Evolutionary conservation across 164 flowering plant species (phyloP).

Genomic region (Macadamia integrifolia): DNA sequence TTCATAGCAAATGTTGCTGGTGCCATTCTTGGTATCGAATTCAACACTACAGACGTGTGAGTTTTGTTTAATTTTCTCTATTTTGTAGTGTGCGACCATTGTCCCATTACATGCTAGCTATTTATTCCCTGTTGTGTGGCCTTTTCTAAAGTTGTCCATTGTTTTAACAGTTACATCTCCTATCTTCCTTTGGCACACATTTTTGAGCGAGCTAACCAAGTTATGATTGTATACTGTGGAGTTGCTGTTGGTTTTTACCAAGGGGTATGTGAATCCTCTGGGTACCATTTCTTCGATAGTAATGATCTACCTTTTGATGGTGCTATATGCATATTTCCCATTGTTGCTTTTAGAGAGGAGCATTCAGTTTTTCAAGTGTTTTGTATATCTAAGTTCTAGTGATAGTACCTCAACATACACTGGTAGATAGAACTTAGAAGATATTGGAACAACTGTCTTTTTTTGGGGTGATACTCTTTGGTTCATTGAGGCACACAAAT

Average conservation of each 20-base stretch:
- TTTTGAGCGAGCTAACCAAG: conserved; percentile 80
- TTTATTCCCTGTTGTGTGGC: neutral
- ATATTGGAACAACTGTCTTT: no score
- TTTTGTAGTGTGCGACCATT: neutral
- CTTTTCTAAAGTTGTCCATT: conserved; percentile 6
- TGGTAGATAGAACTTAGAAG: no score
- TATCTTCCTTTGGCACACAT: conserved; percentile 99
- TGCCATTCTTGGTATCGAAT: conserved; percentile 23
- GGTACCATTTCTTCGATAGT: neutral
- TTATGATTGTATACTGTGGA: conserved; percentile 54
- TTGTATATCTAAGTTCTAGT: no score
- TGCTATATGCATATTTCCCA: neutral
- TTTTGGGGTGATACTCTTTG: no score
- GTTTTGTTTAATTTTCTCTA: conserved; percentile 20
- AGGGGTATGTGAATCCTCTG: conserved; percentile 53
- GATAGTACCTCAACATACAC: no score
- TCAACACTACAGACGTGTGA: conserved; percentile 77
- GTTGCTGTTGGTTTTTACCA: conserved; percentile 94
- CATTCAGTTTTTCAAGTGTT: neutral
- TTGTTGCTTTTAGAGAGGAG: neutral
- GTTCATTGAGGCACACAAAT: no score
- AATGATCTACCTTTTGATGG: neutral
- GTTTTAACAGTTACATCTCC: conserved; percentile 67
- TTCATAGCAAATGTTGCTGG: conserved; percentile 88
- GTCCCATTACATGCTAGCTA: neutral